These are phyloP conservation scores for Iberis amara DNA, from an alignment of 441 rosid genomes.

Conservation along the genomic window DNA sequence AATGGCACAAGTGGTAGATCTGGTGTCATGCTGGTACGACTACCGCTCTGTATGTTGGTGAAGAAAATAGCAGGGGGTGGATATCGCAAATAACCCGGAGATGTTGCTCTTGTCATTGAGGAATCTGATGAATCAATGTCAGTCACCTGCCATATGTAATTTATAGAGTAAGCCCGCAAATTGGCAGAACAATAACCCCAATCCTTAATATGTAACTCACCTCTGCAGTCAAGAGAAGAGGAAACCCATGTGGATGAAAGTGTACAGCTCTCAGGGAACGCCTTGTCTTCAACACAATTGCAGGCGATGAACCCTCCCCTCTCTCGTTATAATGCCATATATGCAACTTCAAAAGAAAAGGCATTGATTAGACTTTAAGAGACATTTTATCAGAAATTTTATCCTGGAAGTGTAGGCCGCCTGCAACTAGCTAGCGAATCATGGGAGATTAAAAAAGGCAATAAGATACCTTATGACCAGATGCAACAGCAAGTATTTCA, in stretches of 20 bases:
- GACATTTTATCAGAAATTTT: constrained; percentile 6
- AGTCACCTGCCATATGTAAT: constrained; percentile 78
- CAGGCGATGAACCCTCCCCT: constrained; percentile 74
- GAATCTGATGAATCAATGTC: constrained; percentile 94
- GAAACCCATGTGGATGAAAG: constrained; percentile 90
- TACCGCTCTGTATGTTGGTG: constrained; percentile 60
- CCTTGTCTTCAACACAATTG: constrained; percentile 69
- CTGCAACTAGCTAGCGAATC: constrained; percentile 10
- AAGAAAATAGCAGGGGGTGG: constrained; percentile 75
- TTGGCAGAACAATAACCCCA: constrained; percentile 17
- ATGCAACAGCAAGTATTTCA: constrained; percentile 90
- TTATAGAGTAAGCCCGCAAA: constrained; percentile 27
- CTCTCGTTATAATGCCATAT: constrained; percentile 81
- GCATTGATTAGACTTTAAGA: constrained; percentile 17
- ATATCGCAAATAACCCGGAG: constrained; percentile 75
- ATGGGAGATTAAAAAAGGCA: constrained; percentile 16
- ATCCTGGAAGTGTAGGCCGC: background rate
- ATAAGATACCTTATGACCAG: constrained; percentile 85
- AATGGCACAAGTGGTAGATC: constrained; percentile 67
- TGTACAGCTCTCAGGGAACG: constrained; percentile 97
- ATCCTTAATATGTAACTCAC: constrained; percentile 37
- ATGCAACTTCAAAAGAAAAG: constrained; percentile 43
- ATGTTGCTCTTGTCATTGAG: constrained; percentile 75
- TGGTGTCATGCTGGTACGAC: constrained; percentile 46
- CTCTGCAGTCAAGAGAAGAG: constrained; percentile 95